Evolutionary conservation across 331 rosid genomes (phyloP), one percentile per base, ranked within the genome.

Genomic region (Spiraea crenata): DNA sequence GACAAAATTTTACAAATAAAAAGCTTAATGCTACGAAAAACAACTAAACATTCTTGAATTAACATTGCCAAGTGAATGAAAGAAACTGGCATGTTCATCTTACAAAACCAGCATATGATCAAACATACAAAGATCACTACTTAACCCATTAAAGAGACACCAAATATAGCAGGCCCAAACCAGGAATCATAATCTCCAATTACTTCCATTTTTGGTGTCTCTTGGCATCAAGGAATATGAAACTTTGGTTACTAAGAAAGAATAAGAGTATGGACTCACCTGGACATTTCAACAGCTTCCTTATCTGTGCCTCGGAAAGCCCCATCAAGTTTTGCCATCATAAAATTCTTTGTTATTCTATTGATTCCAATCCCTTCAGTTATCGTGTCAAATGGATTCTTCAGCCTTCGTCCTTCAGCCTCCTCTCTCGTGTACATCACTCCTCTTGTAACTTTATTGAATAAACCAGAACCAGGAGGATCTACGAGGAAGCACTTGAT

Each of bases 301-400:
- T 74, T 74, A 80, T 87, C 97, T 37, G 92, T 83, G 74, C 96
- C 97, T 72, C 82, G 83, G 49, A 85, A 89, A 79, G 97, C 97
- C 31, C 96, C 91, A 67, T 93, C 92, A 54, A 93, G 95, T 79
- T 93, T 81, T 76, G 95, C 97, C 91, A 77, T 75, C 61, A 76
- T 67, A 45, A 93, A 91, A 75, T 93, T 93, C 80, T 64, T 83
- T 17, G 99, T 91, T 58, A 91, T 62, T 73, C 97, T 83, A 79
- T 93, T 93, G 75, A 91, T 80, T 75, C 99, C 96, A 48, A 93
- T 93, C 74, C 99, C 97, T 82, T 93, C 99, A 35, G 99, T 93
- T 79, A 93, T 79, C 3, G 97, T 91, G 81, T 93, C 99, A 73
- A 93, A 91, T 14, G 97, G 99, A 79, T 93, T 93, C 86, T 88